These are phyloP conservation scores for Tetrapisispora taiwanensis DNA, from an alignment of 805 yeast species.

Conservation along the genomic window DNA sequence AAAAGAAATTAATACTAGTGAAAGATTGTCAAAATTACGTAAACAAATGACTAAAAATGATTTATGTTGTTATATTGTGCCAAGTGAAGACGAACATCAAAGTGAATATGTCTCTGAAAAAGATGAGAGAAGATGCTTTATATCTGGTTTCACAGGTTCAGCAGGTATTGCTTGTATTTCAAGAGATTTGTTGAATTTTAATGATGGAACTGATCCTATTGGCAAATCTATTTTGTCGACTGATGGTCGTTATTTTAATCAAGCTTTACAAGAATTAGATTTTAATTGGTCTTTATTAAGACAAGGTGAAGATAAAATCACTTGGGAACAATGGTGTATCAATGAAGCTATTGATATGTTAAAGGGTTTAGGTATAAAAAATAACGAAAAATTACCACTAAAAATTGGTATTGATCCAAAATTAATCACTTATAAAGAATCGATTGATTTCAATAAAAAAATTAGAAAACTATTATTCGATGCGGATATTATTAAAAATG, in stretches of 20 bases:
- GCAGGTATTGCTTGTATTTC: slow-evolving; percentile 85
- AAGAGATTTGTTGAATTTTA: slow-evolving; percentile 32
- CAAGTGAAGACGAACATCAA: slow-evolving; percentile 87
- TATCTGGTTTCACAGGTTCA: slow-evolving; percentile 83
- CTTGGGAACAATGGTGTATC: slow-evolving; percentile 76
- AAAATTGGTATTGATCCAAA: slow-evolving; percentile 80
- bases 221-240: slow-evolving; percentile 79
- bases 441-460: slow-evolving; percentile 20
- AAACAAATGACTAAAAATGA: slow-evolving; percentile 49
- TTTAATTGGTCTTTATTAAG: slow-evolving; percentile 69
- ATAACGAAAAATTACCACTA: slow-evolving; percentile 18
- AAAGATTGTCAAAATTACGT: slow-evolving; percentile 52
- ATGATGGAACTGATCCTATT: slow-evolving; percentile 29
- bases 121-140: slow-evolving; percentile 73
- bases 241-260: slow-evolving; percentile 90
- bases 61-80: slow-evolving; percentile 64
- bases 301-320: slow-evolving; percentile 64
- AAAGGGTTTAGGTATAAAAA: slow-evolving; percentile 27
- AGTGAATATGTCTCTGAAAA: slow-evolving; percentile 75
- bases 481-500: slow-evolving; percentile 8
- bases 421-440: slow-evolving; percentile 43
- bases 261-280: slow-evolving; percentile 78
- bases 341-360: slow-evolving; percentile 41
- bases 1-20: slow-evolving; percentile 41
- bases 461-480: slow-evolving; percentile 16